Evolutionary conservation across 257 asterid species (phyloP), one percentile per base, ranked within the genome.

Genomic region (Voacanga thouarsii): DNA sequence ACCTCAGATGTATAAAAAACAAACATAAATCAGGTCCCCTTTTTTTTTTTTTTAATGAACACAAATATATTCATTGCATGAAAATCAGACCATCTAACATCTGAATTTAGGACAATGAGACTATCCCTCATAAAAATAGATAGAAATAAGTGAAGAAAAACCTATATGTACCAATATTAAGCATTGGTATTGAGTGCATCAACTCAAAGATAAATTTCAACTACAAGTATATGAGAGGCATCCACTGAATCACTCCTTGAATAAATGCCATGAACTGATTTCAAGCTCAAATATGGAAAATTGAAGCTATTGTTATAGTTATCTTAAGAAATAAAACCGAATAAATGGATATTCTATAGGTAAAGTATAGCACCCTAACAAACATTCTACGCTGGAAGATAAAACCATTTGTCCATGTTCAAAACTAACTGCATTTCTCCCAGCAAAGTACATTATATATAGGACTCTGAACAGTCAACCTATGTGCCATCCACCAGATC

Each of bases 51-150:
- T 26, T 44, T 51, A 3, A 55, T 55, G 70, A 55, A 41, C 6
- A 14, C 39, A 5, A 44, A 44, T 4, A 14, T 15, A 19, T 43
- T 53, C 50, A 57, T 6, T 43, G 65, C 72, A 57, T 49, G 24
- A 45, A 39, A 57, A 59, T 68, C 30, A 77, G 19, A 55, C 47
- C 75, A 61, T 78, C 63, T 45, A 70, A 30, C 71, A 43, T 39
- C 66, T 37, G 19, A 55, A 78, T 56, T 56, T 19, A 45, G 16
- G 63, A 56, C 10, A 44, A 37, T 0, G 21, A 33, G 2, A 10
- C n/a, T 30, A 76, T 6, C 44, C 7, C 47, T 65, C 18, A 65
- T n/a, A n/a, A n/a, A 12, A 65, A 7, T 12, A 65, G 4, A 65
- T 12, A 16, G n/a, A 33, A 7, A 33, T 21, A 33, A 10, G 51